Evolutionary conservation across 805 yeast species (phyloP), one percentile per base, ranked within the genome.

Genomic region (Scheffersomyces ergatensis): DNA sequence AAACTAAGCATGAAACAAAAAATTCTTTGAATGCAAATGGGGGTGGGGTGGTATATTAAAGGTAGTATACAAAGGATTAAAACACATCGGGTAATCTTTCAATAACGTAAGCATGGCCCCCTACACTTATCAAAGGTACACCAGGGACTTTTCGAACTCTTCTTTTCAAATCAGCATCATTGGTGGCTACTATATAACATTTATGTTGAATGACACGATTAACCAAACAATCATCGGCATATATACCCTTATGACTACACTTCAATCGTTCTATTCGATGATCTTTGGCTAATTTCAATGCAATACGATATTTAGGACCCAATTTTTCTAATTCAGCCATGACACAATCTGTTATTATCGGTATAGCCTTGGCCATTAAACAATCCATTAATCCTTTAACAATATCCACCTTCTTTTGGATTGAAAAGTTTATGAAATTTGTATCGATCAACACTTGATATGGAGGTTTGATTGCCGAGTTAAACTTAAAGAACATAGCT

Each of bases 371-470:
- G 34, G 99, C 99, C 58, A 84, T 84, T 30, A 92, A 69, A 43
- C 95, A 78, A 62, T 92, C 98, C 98, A 93, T 92, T 85, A 93
- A 85, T 11, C 97, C 99, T 54, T 89, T 78, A n/a, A 89, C 90
- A 8, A 93, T 71, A 60, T 93, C 99, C 40, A 93, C 82, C 57
- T 93, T 93, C 70, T 93, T 93, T 62, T 89, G 97, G 50, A 93
- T 92, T 48, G 96, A 87, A 65, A 90, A 90, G 70, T 93, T 93
- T 64, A 93, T 87, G 66, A 93, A 93, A 72, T 93, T 93, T 21
- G 99, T 93, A 80, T 93, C 99, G 37, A 93, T 83, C 15, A 93
- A 74, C 4, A 93, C 92, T 62, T 93, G 98, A 58, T 93, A 93
- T 34, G 99, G 99, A n/a, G 99, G 99, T 62, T 87, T 89, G 49